Percentiles rank a stretch among this genome's conserved stretches.
phyloP scores from a whole-genome alignment of 371 early-diverging fungal genomes.

The Apophysomyces variabilis region DNA sequence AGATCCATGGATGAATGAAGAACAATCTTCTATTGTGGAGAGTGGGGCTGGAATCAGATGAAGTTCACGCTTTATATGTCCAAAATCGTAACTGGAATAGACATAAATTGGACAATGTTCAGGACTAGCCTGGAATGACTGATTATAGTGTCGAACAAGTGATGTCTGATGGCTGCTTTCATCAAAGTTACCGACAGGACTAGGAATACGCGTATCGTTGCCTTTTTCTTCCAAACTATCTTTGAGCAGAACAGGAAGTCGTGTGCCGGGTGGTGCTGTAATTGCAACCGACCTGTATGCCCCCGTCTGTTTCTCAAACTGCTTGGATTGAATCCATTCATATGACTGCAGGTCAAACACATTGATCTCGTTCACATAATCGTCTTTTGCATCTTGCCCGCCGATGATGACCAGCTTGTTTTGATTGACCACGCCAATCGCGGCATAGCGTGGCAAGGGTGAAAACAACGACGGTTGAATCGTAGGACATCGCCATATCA shows the following conservation, averaged over 20 bases:
- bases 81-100: constrained; percentile 84
- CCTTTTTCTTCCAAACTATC: constrained; percentile 1
- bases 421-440: constrained; percentile 62
- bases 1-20: constrained; percentile 61
- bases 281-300: constrained; percentile 79
- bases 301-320: constrained; percentile 70
- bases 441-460: constrained; percentile 80
- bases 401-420: constrained; percentile 72
- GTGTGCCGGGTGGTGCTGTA: constrained; percentile 33
- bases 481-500: constrained; percentile 63
- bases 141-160: constrained; percentile 19
- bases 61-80: constrained; percentile 72
- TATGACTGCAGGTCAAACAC: constrained; percentile 68
- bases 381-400: constrained; percentile 79
- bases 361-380: constrained; percentile 78
- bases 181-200: too few species aligned
- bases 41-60: constrained; percentile 53
- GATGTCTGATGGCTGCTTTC: background rate
- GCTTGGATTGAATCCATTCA: constrained; percentile 67
- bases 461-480: constrained; percentile 53
- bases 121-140: constrained; percentile 17
- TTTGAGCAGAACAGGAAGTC: constrained; percentile 27
- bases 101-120: constrained; percentile 54
- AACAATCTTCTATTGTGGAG: constrained; percentile 58
- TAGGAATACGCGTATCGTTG: background rate